A percentile compares a stretch with the other conserved stretches of the same genome.
Evolutionary conservation across 2,329 filamentous ascomycete species (phyloP).

Genomic region (Chaetomium olivaceum): DNA sequence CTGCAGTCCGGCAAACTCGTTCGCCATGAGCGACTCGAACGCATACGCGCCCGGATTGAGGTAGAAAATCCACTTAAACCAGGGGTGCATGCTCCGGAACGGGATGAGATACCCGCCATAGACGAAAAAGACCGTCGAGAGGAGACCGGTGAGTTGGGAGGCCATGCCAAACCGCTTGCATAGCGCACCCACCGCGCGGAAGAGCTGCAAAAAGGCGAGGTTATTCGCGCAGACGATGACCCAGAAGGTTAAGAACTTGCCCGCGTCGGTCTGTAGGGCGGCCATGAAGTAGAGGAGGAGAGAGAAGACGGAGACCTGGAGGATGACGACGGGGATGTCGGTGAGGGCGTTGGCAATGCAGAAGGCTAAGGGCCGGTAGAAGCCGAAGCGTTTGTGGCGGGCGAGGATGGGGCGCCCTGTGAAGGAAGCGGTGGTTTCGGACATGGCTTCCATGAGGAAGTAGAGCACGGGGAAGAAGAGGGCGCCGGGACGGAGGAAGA

Average conservation of each 20-base stretch:
- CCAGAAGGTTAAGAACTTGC: conserved; percentile 12
- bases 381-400: conserved; percentile 15
- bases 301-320: conserved; percentile 9
- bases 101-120: conserved; percentile 6
- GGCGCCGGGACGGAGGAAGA: conserved; percentile 5
- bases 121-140: conserved; percentile 6
- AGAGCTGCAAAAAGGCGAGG: conserved; percentile 1
- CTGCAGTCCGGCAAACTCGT: conserved; percentile 1
- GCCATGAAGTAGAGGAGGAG: conserved; percentile 11
- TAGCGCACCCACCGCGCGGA: conserved; percentile 9
- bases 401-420: conserved; percentile 13
- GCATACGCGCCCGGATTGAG: conserved; percentile 8
- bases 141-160: conserved; percentile 4
- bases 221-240: conserved; percentile 1
- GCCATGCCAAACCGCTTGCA: conserved; percentile 1
- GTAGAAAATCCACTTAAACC: conserved; percentile 8
- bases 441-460: conserved; percentile 17
- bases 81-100: background rate
- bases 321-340: conserved; percentile 5
- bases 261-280: background rate
- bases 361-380: conserved; percentile 7
- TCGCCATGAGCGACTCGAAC: conserved; percentile 4
- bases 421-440: conserved; percentile 10
- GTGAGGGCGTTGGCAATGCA: conserved; percentile 12
- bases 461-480: conserved; percentile 12